Base-by-base conservation (phyloP, 805 yeast species). In the Ogataea glucozyma region DNA sequence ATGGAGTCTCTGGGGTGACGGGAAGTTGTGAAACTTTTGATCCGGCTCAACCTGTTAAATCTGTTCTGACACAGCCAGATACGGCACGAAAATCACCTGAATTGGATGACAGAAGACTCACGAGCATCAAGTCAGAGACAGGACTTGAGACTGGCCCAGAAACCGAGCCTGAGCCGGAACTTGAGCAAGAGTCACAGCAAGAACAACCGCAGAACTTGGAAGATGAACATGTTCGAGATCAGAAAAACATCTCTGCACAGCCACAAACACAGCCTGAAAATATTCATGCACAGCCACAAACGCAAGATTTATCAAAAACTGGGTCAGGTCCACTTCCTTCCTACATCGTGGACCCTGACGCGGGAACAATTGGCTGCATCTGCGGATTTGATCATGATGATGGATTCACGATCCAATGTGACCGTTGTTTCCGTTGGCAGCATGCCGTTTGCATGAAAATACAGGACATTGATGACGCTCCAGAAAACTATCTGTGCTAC, bases 381-480 rank as follows among this genome's bases (percentile, higher is more conserved):
- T 91, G 98, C 71, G 88, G 81, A 1, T 81, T 73, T 53, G 86
- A 81, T 44, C 95, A 88, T 47, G 97, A 88, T 65, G 93, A 91
- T 54, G 97, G 97, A 0, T 84, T 88, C 57, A 90, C 95, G 18
- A 86, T 93, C 48, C 98, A 93, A 66, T 93, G 99, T 67, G 97
- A 89, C 61, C 74, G 79, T 24, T 90, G 98, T 63, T 83, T 78
- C 62, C 78, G 96, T 48, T 90, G 97, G 97, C 97, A 90, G 61
- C 98, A 90, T 66, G 89, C 93, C 20, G 72, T 78, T n/a, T 90
- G 98, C 64, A 87, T 88, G 78, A 85, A 84, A 6, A 87, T 86
- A 44, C 71, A 71, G 33, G 77, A 82, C 33, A 79, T 77, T 44
- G 84, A 78, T 29, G 82, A 85, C 38, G 95, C 82, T 0, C 96